These are phyloP conservation scores for Daldinia sp. DNA, from an alignment of 2,329 filamentous ascomycete species.

Conservation along the genomic window DNA sequence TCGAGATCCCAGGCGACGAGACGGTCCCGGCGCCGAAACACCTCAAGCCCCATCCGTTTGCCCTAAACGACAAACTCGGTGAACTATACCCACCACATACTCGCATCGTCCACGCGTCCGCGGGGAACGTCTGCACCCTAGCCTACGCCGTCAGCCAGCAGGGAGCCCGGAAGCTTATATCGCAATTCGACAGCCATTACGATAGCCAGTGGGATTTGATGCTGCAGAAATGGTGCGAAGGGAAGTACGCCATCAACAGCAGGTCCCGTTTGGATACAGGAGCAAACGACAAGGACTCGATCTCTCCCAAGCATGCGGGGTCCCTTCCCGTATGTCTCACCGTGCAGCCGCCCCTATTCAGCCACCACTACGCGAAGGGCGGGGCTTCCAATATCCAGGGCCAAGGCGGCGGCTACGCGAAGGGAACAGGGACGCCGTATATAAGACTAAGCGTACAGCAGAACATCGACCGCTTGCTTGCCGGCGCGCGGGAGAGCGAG, in stretches of 20 bases:
- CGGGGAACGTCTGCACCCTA: constrained; percentile 52
- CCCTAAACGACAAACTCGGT: constrained; percentile 40
- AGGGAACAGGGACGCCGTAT: constrained; percentile 45
- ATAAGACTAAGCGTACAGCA: constrained; percentile 45
- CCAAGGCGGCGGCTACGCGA: constrained; percentile 45
- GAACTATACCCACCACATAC: constrained; percentile 52
- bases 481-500: constrained; percentile 22
- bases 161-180: constrained; percentile 55
- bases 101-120: constrained; percentile 52
- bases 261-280: neutral
- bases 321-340: constrained; percentile 43
- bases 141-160: constrained; percentile 55
- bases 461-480: constrained; percentile 41
- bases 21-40: constrained; percentile 47
- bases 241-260: constrained; percentile 17
- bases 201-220: constrained; percentile 48
- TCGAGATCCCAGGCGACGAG: constrained; percentile 37
- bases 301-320: neutral
- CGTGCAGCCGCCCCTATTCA: constrained; percentile 48
- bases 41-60: constrained; percentile 47
- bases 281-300: neutral
- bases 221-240: constrained; percentile 47
- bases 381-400: constrained; percentile 45
- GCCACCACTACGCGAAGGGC: constrained; percentile 43
- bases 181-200: constrained; percentile 47